Evolutionary conservation across 2,329 filamentous ascomycete species (phyloP).

Genomic region (Chlorencoelia australis): DNA sequence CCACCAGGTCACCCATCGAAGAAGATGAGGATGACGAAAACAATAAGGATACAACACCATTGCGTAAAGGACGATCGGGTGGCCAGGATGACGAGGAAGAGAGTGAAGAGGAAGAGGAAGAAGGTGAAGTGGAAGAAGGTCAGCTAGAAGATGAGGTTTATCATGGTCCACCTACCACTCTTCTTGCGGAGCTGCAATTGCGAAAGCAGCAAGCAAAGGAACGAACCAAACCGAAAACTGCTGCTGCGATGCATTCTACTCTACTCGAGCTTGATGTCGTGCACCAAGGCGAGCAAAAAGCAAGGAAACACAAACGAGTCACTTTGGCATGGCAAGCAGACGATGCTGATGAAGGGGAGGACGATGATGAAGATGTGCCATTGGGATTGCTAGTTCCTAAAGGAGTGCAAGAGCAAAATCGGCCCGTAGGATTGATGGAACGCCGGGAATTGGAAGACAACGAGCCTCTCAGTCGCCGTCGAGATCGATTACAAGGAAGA

Average conservation of each 20-base stretch:
- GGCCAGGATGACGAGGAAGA: conserved; percentile 10
- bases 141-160: conserved; percentile 38
- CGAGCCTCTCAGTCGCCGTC: conserved; percentile 47
- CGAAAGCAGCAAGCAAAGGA: conserved; percentile 82
- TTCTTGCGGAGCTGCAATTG: conserved; percentile 84
- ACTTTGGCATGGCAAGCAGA: conserved; percentile 86
- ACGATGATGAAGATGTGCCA: conserved; percentile 76
- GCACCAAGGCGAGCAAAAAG: conserved; percentile 69
- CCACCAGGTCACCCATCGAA: conserved; percentile 12
- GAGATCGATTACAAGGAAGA: conserved; percentile 23
- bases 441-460: conserved; percentile 82
- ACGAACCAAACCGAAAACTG: conserved; percentile 60
- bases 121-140: conserved; percentile 36
- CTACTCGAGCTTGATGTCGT: conserved; percentile 85
- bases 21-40: conserved; percentile 20
- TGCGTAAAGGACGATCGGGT: conserved; percentile 11
- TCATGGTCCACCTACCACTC: conserved; percentile 71
- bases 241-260: conserved; percentile 75
- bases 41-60: conserved; percentile 14
- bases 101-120: conserved; percentile 28
- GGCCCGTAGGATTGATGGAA: conserved; percentile 68
- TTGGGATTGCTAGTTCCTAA: conserved; percentile 65
- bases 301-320: conserved; percentile 64
- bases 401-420: conserved; percentile 39
- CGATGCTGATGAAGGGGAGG: conserved; percentile 35